Evolutionary conservation across 192 early-diverging fungal genomes (phyloP).

Genomic region (Coemansia sp.): DNA sequence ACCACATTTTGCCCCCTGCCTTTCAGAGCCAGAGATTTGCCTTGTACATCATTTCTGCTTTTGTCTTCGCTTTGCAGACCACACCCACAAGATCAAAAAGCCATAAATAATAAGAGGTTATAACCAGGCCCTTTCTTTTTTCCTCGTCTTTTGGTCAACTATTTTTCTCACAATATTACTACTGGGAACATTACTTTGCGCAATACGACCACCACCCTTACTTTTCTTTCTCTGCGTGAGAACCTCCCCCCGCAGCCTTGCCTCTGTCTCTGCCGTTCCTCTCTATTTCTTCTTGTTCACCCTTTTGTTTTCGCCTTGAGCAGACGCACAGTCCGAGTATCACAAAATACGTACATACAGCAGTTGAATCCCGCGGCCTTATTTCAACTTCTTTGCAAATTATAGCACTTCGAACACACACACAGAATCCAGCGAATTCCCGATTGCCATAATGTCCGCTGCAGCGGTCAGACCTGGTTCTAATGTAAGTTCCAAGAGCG

Average conservation of each 20-base stretch:
- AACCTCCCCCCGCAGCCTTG: background rate
- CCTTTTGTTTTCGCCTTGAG: background rate
- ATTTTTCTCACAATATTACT: conserved; percentile 21
- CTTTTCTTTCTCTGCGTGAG: conserved; percentile 8
- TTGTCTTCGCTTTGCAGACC: too few species aligned
- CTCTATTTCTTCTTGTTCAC: background rate
- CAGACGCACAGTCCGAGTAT: background rate
- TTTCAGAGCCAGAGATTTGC: background rate
- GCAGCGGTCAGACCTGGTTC: conserved; percentile 7
- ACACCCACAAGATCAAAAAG: too few species aligned
- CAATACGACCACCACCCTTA: background rate
- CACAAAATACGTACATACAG: background rate
- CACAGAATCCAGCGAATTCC: background rate
- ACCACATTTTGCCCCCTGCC: background rate
- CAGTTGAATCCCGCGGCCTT: background rate
- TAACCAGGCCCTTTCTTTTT: conserved; percentile 5
- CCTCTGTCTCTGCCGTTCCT: background rate
- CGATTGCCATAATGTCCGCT: conserved; percentile 5
- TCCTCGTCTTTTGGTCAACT: background rate
- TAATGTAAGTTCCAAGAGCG: conserved; percentile 7
- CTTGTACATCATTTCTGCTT: background rate
- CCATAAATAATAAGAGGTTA: too few species aligned
- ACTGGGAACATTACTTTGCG: conserved; percentile 3
- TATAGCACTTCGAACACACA: background rate
- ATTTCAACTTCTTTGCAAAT: background rate